Conservation (phyloP, 192 early-diverging fungal species). For the Backusella sp. region DNA sequence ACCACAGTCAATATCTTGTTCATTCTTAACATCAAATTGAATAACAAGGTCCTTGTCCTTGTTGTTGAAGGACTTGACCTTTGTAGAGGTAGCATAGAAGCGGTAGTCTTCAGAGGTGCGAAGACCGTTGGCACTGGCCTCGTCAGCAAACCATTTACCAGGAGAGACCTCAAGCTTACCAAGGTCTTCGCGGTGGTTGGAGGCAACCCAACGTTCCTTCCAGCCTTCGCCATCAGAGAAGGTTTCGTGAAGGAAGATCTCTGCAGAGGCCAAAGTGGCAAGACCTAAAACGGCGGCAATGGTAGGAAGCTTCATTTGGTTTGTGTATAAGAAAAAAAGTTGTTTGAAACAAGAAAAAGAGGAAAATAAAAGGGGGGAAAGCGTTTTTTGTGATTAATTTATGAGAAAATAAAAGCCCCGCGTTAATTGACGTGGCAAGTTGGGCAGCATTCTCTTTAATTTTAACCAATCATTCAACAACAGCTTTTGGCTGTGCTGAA, state of each 20-base stretch:
- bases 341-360: constrained; percentile 13
- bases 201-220: constrained; percentile 73
- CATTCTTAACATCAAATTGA: constrained; percentile 92
- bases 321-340: constrained; percentile 17
- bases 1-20: constrained; percentile 88
- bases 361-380: neutral
- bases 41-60: constrained; percentile 81
- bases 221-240: constrained; percentile 62
- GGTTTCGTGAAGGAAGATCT: constrained; percentile 86
- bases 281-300: constrained; percentile 40
- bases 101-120: constrained; percentile 78
- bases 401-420: constrained; percentile 9
- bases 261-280: constrained; percentile 43
- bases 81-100: constrained; percentile 84
- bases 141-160: constrained; percentile 77
- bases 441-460: neutral
- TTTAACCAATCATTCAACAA: constrained; percentile 8
- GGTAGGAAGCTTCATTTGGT: constrained; percentile 38
- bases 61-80: constrained; percentile 75
- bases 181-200: constrained; percentile 62
- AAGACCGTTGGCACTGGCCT: constrained; percentile 65
- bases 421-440: constrained; percentile 17
- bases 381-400: neutral
- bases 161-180: constrained; percentile 71
- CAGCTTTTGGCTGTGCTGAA: neutral